Evolutionary conservation across 2,329 filamentous ascomycete species (phyloP).

Genomic region (Akanthomyces lecanii): DNA sequence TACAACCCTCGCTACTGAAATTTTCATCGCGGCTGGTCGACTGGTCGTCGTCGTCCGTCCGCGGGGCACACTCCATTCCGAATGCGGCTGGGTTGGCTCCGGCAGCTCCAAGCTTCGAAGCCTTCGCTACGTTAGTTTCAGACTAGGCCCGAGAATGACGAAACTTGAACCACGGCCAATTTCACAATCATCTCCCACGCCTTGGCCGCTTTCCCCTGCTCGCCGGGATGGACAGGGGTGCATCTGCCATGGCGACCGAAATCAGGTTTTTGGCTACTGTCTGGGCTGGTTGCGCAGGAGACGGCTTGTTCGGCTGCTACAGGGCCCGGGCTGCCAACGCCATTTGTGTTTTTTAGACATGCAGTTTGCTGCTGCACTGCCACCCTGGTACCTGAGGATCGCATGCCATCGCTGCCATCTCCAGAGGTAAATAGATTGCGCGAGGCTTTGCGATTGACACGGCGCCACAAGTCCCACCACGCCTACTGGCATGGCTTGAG

Average conservation of each 20-base stretch:
- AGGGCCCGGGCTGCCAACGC: background rate
- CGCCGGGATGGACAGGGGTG: conserved; percentile 5
- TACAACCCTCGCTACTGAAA: background rate
- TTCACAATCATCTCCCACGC: conserved; percentile 15
- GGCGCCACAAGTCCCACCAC: background rate
- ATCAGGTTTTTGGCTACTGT: conserved; percentile 2
- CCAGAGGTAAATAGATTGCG: background rate
- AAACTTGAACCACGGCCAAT: conserved; percentile 14
- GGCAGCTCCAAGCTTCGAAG: conserved; percentile 17
- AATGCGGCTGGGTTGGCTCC: conserved; percentile 19
- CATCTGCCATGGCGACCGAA: conserved; percentile 5
- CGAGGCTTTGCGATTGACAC: background rate
- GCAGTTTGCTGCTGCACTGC: conserved; percentile 1
- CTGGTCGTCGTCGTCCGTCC: background rate
- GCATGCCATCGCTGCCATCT: background rate
- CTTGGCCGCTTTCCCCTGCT: conserved; percentile 1
- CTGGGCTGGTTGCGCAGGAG: conserved; percentile 10
- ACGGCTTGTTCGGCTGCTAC: conserved; percentile 2
- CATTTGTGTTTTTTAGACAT: background rate
- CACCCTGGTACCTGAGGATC: conserved; percentile 7
- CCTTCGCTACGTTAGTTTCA: conserved; percentile 17
- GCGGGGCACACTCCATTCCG: conserved; percentile 18
- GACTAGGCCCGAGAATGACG: conserved; percentile 18
- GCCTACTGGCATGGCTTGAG: background rate
- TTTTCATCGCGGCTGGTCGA: background rate